These are phyloP conservation scores for Verticillium nubilum DNA, from an alignment of 2,329 filamentous ascomycete species.

Conservation along the genomic window DNA sequence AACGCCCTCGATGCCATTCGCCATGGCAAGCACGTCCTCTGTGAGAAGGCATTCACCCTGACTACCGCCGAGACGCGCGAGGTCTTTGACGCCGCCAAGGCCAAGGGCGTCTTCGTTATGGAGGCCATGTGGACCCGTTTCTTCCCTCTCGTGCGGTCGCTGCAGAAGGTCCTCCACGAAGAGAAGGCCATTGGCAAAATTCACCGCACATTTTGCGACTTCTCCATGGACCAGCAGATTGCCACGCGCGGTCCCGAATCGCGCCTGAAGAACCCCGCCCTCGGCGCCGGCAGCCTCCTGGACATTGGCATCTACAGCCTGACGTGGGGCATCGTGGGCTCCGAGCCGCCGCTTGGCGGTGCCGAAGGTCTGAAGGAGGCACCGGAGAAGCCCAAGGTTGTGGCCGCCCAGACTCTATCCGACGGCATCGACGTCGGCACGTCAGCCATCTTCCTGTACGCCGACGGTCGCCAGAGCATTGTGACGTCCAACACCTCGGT, in stretches of 20 bases:
- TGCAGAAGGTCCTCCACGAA: constrained; percentile 29
- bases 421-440: constrained; percentile 28
- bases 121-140: constrained; percentile 42
- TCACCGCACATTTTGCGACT: constrained; percentile 32
- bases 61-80: constrained; percentile 32
- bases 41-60: constrained; percentile 39
- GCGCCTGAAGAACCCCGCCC: constrained; percentile 27
- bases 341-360: constrained; percentile 21
- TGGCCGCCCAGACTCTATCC: constrained; percentile 26
- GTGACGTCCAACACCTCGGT: constrained; percentile 29
- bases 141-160: constrained; percentile 28
- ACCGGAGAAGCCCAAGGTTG: constrained; percentile 24
- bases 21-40: constrained; percentile 36
- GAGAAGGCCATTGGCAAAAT: constrained; percentile 33
- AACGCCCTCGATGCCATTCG: constrained; percentile 36
- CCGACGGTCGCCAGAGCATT: constrained; percentile 31
- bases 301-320: constrained; percentile 39
- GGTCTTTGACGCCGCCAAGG: constrained; percentile 30
- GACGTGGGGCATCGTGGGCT: constrained; percentile 30
- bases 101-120: constrained; percentile 35
- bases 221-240: constrained; percentile 29
- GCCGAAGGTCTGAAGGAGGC: constrained; percentile 11
- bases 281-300: constrained; percentile 36
- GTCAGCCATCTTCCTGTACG: constrained; percentile 32
- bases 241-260: constrained; percentile 21